Base-by-base conservation (phyloP, 257 asterid genomes). In the Osmanthus fragrans region DNA sequence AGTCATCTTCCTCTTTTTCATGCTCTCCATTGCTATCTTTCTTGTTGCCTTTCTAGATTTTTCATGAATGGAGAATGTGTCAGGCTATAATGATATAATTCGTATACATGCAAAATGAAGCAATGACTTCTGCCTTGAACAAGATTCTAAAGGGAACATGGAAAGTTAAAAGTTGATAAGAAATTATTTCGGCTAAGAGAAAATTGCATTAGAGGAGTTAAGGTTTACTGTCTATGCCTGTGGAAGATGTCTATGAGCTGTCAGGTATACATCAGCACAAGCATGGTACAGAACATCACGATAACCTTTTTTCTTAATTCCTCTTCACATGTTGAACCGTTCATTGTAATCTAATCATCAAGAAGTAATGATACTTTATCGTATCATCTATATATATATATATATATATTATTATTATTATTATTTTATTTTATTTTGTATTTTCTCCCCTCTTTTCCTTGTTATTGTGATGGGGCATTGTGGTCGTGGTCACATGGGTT, bases 171-270 rank as follows among this genome's bases (percentile, higher is more conserved):
- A 49, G 4, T 49, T n/a, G 60, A 49, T 4, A 49, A 66, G 76
- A 42, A 39, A 33, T 12, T 63, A 4, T 40, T 51, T 70, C 47
- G 21, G 66, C 6, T 76, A 29, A 32, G 32, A 39, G 49, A 21
- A 65, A 71, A 65, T 49, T 45, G 19, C 47, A 19, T 71, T 51
- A 49, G 60, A 49, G 58, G 10, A 64, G 45, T 64, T 40, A 51
- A 49, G 49, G 56, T 80, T 64, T 13, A 42, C 47, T 49, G 30
- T 40, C 9, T 42, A 1, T 37, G 68, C 29, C 23, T 27, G 25
- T 30, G 45, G 10, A 73, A 27, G 72, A 63, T 74, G 42, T 54
- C 40, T 63, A 45, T 36, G 25, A 75, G 56, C 73, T 36, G 34
- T 56, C 40, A 47, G 68, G 51, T 37, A 80, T 40, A 40, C 15